These are phyloP conservation scores for Candida nitratophila DNA, from an alignment of 805 yeast species.

Conservation along the genomic window DNA sequence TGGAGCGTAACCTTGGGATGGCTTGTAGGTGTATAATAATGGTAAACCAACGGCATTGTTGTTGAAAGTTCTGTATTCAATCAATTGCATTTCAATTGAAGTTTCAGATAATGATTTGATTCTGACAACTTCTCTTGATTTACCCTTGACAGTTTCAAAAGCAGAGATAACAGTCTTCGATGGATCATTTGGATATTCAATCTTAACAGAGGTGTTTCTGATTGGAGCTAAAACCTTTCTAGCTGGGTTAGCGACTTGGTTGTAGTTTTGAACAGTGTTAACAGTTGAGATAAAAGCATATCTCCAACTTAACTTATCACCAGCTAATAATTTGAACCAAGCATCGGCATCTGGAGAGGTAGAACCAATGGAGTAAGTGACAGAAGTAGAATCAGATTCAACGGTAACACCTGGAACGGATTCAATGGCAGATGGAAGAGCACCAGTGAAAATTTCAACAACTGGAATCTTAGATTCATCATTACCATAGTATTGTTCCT, in stretches of 20 bases:
- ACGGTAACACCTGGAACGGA: conserved; percentile 32
- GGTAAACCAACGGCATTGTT: conserved; percentile 67
- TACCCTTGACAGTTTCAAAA: conserved; percentile 68
- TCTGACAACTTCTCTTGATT: conserved; percentile 56
- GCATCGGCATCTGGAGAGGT: conserved; percentile 28
- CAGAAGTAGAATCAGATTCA: conserved; percentile 23
- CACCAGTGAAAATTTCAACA: conserved; percentile 84
- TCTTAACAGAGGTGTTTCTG: conserved; percentile 51
- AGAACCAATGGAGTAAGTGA: conserved; percentile 32
- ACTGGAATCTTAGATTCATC: conserved; percentile 72
- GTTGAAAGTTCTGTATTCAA: conserved; percentile 85
- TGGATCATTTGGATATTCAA: conserved; percentile 44
- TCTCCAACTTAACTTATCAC: conserved; percentile 76
- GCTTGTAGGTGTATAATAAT: conserved; percentile 70
- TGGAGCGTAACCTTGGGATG: conserved; percentile 93
- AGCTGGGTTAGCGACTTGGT: conserved; percentile 73
- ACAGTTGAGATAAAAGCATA: conserved; percentile 78
- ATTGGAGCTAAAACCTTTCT: conserved; percentile 75
- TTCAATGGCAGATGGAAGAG: conserved; percentile 32
- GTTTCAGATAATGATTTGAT: conserved; percentile 43
- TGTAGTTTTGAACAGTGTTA: conserved; percentile 78
- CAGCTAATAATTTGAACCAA: conserved; percentile 84
- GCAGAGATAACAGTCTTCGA: conserved; percentile 56
- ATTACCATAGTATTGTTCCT: conserved; percentile 63
- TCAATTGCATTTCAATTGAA: conserved; percentile 62